phyloP scores from a whole-genome alignment of 1,284 basidiomycete species.

The Chondrostereum purpureum region DNA sequence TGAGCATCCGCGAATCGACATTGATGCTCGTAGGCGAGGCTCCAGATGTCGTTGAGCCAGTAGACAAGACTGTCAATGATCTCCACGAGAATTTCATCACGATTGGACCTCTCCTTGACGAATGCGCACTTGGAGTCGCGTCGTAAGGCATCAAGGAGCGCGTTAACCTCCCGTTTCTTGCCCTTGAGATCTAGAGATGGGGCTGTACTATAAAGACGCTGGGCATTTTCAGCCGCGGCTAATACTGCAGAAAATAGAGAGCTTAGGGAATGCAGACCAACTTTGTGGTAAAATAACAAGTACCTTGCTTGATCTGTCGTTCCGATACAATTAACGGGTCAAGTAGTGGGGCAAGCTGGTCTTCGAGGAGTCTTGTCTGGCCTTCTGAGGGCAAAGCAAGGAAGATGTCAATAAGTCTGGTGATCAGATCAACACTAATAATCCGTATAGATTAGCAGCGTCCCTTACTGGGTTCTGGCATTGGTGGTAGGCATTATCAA shows the following conservation, averaged over 20 bases:
- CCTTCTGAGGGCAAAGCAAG: neutral
- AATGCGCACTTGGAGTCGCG: slow-evolving; percentile 46
- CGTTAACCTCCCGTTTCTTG: slow-evolving; percentile 46
- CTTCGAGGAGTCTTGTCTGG: neutral
- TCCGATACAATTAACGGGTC: neutral
- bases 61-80: slow-evolving; percentile 42
- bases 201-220: slow-evolving; percentile 24
- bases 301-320: neutral
- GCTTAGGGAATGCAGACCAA: neutral
- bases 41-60: slow-evolving; percentile 61
- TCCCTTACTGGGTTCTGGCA: too few relatives aligned
- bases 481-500: too few relatives aligned
- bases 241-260: neutral
- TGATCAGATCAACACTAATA: too few relatives aligned
- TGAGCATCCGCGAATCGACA: slow-evolving; percentile 48
- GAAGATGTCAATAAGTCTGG: neutral
- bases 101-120: slow-evolving; percentile 43
- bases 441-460: too few relatives aligned
- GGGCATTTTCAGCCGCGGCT: slow-evolving; percentile 1
- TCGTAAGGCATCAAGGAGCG: slow-evolving; percentile 41
- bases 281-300: neutral
- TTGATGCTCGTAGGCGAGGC: slow-evolving; percentile 47
- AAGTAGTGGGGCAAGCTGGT: neutral
- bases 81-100: slow-evolving; percentile 48
- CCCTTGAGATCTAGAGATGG: slow-evolving; percentile 44